Percentiles rank a stretch among this genome's conserved stretches.
Conservation (phyloP, 345 rosid species). For the Arabis hirsuta region DNA sequence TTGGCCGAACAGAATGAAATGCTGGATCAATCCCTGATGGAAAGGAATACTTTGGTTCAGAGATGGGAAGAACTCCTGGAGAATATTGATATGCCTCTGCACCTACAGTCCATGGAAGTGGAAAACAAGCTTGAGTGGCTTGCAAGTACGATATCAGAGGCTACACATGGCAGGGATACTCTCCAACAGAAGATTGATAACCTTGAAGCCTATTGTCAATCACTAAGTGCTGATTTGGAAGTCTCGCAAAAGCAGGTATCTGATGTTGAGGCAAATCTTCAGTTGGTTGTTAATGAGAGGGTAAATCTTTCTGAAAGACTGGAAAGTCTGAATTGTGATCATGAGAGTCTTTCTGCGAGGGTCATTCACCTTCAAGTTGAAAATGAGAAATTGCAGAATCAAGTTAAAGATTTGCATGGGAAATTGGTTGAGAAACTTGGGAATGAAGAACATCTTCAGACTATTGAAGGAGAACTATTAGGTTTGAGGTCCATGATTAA, state of each 20-base stretch:
- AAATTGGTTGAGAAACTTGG: constrained; percentile 57
- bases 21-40: constrained; percentile 96
- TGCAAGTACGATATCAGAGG: constrained; percentile 69
- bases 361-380: constrained; percentile 57
- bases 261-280: constrained; percentile 61
- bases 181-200: constrained; percentile 67
- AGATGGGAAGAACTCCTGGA: constrained; percentile 88
- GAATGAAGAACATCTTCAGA: constrained; percentile 52
- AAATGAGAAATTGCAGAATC: constrained; percentile 59
- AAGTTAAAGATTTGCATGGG: constrained; percentile 56
- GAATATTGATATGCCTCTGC: constrained; percentile 69
- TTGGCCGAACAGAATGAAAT: constrained; percentile 98
- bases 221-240: constrained; percentile 70
- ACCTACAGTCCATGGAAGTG: constrained; percentile 71
- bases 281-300: constrained; percentile 54
- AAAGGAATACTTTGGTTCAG: constrained; percentile 82
- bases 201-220: constrained; percentile 64
- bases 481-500: constrained; percentile 62
- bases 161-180: constrained; percentile 58
- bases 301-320: constrained; percentile 63
- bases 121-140: constrained; percentile 90
- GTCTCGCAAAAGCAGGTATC: constrained; percentile 56
- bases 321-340: constrained; percentile 52
- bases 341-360: constrained; percentile 54
- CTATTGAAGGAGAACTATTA: constrained; percentile 54